Base-by-base conservation (phyloP, 1,284 basidiomycete genomes). In the Xerocomus nothofagi region DNA sequence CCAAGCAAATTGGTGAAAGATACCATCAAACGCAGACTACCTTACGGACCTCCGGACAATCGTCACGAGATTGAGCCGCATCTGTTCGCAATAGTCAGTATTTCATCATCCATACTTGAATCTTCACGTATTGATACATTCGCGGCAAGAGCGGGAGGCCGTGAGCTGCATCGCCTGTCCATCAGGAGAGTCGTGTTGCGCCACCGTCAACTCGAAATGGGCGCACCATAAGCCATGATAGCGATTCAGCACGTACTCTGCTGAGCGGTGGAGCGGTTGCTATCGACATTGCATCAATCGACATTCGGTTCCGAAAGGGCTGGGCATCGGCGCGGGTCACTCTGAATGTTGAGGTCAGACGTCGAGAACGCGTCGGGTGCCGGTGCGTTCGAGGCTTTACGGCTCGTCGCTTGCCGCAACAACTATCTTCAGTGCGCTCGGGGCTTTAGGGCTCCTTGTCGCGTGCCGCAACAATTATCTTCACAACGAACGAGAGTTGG, bases 401-500 rank as follows among this genome's bases (percentile, higher is more conserved):
- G n/a, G 21, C 36, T 45, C 4, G 23, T n/a, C 33, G 37, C 34
- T 23, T 39, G 32, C 3, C 20, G 20, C 23, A 36, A 29, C 3
- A 20, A 24, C 7, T 11, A 31, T 36, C 34, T 54, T 54, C 54
- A 50, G 23, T 12, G 33, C 24, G 29, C 37, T 46, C 27, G 18
- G 18, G 17, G 23, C 18, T 33, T 39, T 37, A 33, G 26, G n/a
- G 21, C 36, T 45, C 4, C 5, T 32, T 41, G 23, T n/a, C 33
- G 37, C 34, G 27, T 39, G 32, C 3, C 20, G 20, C 23, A 36
- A 29, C 3, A 20, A 24, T 9, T 11, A 31, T 36, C 34, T 54
- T 54, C 54, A 50, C 42, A 44, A 54, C 34, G 42, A 45, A 45
- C 45, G 3, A 39, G 17, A n/a, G 15, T 18, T 32, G 26, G 33